Evolutionary conservation across 2,329 filamentous ascomycete species (phyloP).

Genomic region (Verruconis gallopava): DNA sequence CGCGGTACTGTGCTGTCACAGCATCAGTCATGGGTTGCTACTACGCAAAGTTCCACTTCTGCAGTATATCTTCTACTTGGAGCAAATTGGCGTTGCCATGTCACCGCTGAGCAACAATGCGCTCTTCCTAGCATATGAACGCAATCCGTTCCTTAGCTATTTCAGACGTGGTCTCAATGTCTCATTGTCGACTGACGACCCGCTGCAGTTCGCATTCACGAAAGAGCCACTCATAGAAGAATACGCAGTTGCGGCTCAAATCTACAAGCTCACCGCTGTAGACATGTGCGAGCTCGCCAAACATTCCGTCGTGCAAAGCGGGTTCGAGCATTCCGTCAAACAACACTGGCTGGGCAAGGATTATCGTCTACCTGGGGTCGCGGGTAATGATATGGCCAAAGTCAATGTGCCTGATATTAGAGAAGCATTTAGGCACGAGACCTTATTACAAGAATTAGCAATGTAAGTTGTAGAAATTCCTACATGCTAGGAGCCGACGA

Average conservation of each 20-base stretch:
- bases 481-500: background rate
- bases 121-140: slow-evolving; percentile 87
- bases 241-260: slow-evolving; percentile 94
- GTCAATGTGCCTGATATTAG: slow-evolving; percentile 92
- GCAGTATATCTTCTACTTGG: slow-evolving; percentile 95
- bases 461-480: slow-evolving; percentile 47
- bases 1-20: slow-evolving; percentile 83
- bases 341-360: slow-evolving; percentile 78
- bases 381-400: slow-evolving; percentile 86
- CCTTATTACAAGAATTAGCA: slow-evolving; percentile 65
- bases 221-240: slow-evolving; percentile 97
- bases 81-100: slow-evolving; percentile 98
- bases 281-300: slow-evolving; percentile 98
- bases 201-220: slow-evolving; percentile 93
- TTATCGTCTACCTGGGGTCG: slow-evolving; percentile 64
- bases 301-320: slow-evolving; percentile 88
- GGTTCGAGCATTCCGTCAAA: slow-evolving; percentile 82
- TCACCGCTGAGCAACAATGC: slow-evolving; percentile 98
- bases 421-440: slow-evolving; percentile 80
- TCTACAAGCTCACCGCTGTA: slow-evolving; percentile 91
- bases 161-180: slow-evolving; percentile 93
- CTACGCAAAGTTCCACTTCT: slow-evolving; percentile 87
- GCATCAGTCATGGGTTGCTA: slow-evolving; percentile 87
- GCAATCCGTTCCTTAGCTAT: slow-evolving; percentile 91
- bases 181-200: slow-evolving; percentile 90